Evolutionary conservation across 2,329 filamentous ascomycete genomes (phyloP).

Genomic region (Xylariaceae sp.): DNA sequence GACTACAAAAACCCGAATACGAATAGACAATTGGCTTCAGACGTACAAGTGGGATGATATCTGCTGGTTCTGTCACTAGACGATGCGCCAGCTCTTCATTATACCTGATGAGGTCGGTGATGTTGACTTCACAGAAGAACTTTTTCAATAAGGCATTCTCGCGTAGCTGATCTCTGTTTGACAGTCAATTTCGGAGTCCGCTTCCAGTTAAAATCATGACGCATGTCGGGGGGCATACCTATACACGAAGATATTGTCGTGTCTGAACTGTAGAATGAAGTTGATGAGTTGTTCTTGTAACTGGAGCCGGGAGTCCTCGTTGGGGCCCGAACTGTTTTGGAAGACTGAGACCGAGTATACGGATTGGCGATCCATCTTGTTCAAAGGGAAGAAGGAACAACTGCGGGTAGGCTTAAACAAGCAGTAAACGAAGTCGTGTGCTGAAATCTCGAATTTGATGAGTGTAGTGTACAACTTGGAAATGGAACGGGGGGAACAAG

Average conservation of each 20-base stretch:
- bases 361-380: constrained; percentile 76
- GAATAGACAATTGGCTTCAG: background rate
- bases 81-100: constrained; percentile 92
- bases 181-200: constrained; percentile 27
- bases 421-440: background rate
- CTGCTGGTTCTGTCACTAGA: constrained; percentile 80
- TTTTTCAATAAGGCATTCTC: constrained; percentile 93
- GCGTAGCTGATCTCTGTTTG: constrained; percentile 76
- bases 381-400: background rate
- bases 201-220: background rate
- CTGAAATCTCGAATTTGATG: constrained; percentile 1
- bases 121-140: constrained; percentile 93
- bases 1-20: background rate
- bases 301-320: constrained; percentile 63
- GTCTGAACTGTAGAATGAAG: constrained; percentile 88
- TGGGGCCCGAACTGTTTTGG: constrained; percentile 58
- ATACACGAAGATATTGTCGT: constrained; percentile 94
- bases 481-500: constrained; percentile 4
- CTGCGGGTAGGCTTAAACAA: background rate
- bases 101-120: constrained; percentile 91
- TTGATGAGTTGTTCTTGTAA: constrained; percentile 76
- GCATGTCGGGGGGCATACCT: constrained; percentile 49
- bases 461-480: constrained; percentile 4
- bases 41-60: constrained; percentile 82
- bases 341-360: constrained; percentile 82